phyloP scores from a whole-genome alignment of 2,329 filamentous ascomycete species.

The Arthrobotrys pseudoclavata region DNA sequence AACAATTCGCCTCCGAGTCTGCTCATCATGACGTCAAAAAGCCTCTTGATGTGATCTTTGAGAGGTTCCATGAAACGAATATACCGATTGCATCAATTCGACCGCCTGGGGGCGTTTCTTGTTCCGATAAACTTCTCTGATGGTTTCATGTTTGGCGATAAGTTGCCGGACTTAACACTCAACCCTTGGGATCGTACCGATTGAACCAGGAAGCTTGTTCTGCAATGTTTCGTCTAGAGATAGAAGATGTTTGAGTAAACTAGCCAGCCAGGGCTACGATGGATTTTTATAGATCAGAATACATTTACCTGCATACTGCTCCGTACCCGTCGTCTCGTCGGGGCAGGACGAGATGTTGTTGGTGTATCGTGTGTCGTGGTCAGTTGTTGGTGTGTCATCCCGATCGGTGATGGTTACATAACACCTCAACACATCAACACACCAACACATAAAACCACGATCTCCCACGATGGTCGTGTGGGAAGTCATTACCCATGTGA shows the following conservation, averaged over 20 bases:
- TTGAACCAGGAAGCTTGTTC: constrained; percentile 2
- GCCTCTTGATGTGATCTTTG: constrained; percentile 26
- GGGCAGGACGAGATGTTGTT: too few species aligned
- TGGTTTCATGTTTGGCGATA: constrained; percentile 48
- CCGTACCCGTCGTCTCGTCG: too few species aligned
- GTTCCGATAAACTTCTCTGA: constrained; percentile 46
- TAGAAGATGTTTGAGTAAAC: background rate
- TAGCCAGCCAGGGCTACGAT: background rate
- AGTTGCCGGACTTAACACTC: constrained; percentile 44
- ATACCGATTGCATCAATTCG: constrained; percentile 31
- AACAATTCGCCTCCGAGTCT: background rate
- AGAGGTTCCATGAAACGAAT: constrained; percentile 16
- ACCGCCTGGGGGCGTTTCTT: constrained; percentile 31
- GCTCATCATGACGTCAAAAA: constrained; percentile 36
- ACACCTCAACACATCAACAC: constrained; percentile 10
- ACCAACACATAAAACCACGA: background rate
- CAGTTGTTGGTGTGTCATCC: background rate
- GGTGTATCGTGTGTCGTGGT: background rate
- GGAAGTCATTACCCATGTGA: background rate
- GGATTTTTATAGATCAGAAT: background rate
- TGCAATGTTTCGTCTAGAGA: background rate
- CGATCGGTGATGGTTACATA: background rate
- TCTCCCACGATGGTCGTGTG: background rate
- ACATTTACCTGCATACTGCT: too few species aligned
- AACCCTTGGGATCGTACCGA: background rate